Base-by-base conservation (phyloP, 192 early-diverging fungal species). In the Lobosporangium transversale region DNA sequence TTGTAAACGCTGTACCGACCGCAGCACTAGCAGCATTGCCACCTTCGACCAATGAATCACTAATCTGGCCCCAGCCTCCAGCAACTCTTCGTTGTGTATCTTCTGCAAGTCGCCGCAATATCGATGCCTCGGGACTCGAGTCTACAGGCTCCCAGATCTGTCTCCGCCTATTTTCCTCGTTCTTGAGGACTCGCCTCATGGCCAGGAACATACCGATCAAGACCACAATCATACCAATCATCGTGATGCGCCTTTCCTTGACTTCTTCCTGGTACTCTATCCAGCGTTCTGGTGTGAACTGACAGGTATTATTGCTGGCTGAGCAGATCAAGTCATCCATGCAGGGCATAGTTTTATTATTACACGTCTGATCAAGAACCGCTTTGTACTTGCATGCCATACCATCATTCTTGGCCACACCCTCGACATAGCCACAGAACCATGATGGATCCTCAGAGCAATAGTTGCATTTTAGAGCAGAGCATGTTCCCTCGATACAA, bases 61-160 rank as follows among this genome's bases (percentile, higher is more conserved):
- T 76, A 59, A 76, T 66, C 48, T 76, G 73, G 11, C 58, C 73
- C 73, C 73, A 76, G 3, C 73, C 73, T 32, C 73, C 73, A 1
- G 73, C 44, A 17, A 76, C 73, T 36, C 73, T 58, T 23, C 73
- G 32, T 51, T 76, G 73, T 0, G 73, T 76, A 51, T 76, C 73
- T 24, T 76, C 73, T 11, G 73, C 73, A 18, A 76, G 35, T 9
- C 73, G 64, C 30, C 64, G 53, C 30, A 76, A 30, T 12, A 76
- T 76, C 17, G 73, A 76, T 18, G 64, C 73, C 37, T 76, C 73
- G 29, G 73, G 52, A 43, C 73, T 76, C 11, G 73, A 76, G 21
- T 76, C 73, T 17, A 76, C 73, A 20, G 73, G 73, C 29, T 76
- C 73, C 73, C 73, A 76, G 20, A 76, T 76, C 31, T 76, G 73